These are phyloP conservation scores for Aspergillus diversus DNA, from an alignment of 495 filamentous ascomycete species.

Conservation along the genomic window DNA sequence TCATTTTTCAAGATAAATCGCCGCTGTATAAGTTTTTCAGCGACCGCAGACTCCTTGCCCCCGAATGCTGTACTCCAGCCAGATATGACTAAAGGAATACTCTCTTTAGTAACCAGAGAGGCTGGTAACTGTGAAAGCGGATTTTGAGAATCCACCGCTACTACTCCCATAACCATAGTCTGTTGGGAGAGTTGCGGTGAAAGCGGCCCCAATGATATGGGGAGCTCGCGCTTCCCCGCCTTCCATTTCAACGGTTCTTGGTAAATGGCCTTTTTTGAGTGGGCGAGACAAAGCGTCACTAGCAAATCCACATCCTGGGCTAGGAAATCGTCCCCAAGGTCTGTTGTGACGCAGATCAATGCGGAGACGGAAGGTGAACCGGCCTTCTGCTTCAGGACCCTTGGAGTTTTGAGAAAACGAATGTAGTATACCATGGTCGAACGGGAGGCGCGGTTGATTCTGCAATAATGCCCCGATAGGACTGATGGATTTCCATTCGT, in stretches of 20 bases:
- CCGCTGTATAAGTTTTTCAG: slow-evolving; percentile 57
- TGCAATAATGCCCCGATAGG: background rate
- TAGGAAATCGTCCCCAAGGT: slow-evolving; percentile 87
- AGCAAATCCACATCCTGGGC: slow-evolving; percentile 61
- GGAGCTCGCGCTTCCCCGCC: slow-evolving; percentile 54
- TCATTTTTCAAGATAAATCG: slow-evolving; percentile 43
- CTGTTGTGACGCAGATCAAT: slow-evolving; percentile 83
- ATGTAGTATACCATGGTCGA: slow-evolving; percentile 68
- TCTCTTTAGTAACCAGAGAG: slow-evolving; percentile 24
- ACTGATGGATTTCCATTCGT: background rate
- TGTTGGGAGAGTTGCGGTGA: slow-evolving; percentile 29
- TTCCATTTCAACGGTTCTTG: slow-evolving; percentile 55
- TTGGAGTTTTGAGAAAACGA: slow-evolving; percentile 71
- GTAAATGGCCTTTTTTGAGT: slow-evolving; percentile 43
- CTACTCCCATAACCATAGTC: slow-evolving; percentile 33
- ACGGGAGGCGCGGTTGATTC: background rate
- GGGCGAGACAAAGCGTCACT: slow-evolving; percentile 44
- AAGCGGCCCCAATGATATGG: slow-evolving; percentile 41
- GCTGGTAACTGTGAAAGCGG: slow-evolving; percentile 24
- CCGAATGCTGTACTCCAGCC: slow-evolving; percentile 59
- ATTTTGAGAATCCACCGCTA: slow-evolving; percentile 19
- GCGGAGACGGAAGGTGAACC: slow-evolving; percentile 47
- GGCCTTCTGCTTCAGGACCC: slow-evolving; percentile 42
- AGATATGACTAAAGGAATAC: slow-evolving; percentile 53
- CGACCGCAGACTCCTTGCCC: slow-evolving; percentile 36